Conservation (phyloP, 768 basidiomycete genomes). For the Russula vinacea region DNA sequence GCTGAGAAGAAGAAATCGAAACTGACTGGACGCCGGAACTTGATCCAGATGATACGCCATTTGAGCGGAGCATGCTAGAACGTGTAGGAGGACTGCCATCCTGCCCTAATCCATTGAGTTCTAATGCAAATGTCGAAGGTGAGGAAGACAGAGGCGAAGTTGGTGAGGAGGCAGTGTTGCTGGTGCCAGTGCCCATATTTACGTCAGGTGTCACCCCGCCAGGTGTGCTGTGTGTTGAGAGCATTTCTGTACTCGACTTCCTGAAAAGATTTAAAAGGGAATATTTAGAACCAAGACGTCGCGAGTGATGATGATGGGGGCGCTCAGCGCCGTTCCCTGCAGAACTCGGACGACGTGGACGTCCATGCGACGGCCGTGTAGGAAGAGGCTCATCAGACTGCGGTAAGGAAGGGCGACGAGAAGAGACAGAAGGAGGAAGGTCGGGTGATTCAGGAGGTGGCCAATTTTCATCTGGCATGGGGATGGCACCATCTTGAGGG, state of each 20-base stretch:
- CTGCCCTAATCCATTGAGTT: constrained; percentile 15
- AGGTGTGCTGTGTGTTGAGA: constrained; percentile 27
- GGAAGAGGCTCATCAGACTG: constrained; percentile 29
- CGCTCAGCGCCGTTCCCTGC: constrained; percentile 53
- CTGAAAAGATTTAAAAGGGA: constrained; percentile 73
- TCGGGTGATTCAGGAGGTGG: constrained; percentile 21
- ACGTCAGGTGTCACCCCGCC: constrained; percentile 16
- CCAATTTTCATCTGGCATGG: constrained; percentile 14
- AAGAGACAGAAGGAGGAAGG: not conserved
- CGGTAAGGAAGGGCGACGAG: constrained; percentile 20
- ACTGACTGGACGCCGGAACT: not conserved
- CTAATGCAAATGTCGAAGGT: constrained; percentile 10
- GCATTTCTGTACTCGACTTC: constrained; percentile 46
- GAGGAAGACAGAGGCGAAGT: constrained; percentile 25
- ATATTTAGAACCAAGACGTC: constrained; percentile 63
- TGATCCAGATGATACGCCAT: constrained; percentile 38
- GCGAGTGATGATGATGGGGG: constrained; percentile 45
- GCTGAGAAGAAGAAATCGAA: constrained; percentile 5
- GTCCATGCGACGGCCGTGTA: constrained; percentile 32
- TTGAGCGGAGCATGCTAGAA: constrained; percentile 42
- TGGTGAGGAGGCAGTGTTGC: constrained; percentile 21
- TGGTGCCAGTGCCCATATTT: constrained; percentile 5
- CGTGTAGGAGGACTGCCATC: constrained; percentile 37
- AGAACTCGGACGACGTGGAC: constrained; percentile 61
- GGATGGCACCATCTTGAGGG: constrained; percentile 14